Conservation (phyloP, 805 yeast species). For the Schwanniomyces yamadae region DNA sequence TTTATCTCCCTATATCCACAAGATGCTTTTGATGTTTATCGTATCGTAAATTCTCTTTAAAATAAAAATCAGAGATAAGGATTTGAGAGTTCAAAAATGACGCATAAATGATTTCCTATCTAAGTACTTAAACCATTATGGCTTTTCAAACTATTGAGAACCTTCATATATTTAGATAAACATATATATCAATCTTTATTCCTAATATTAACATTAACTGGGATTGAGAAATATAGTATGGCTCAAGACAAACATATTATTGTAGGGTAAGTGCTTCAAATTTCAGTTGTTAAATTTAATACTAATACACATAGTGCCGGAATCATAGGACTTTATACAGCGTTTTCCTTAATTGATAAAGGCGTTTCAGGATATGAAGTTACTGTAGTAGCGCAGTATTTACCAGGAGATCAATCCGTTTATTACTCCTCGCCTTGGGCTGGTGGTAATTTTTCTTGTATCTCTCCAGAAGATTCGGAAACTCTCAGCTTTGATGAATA, state of each 20-base stretch:
- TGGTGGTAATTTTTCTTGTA: conserved; percentile 40
- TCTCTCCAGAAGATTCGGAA: conserved; percentile 53
- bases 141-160: too few relatives aligned
- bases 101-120: too few relatives aligned
- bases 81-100: too few relatives aligned
- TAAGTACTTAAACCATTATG: too few relatives aligned
- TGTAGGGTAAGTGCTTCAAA: not conserved
- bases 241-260: conserved; percentile 1
- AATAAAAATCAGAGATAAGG: too few relatives aligned
- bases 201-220: too few relatives aligned
- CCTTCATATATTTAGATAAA: too few relatives aligned
- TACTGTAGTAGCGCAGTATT: conserved; percentile 58
- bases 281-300: not conserved
- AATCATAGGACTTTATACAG: conserved; percentile 7
- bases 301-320: conserved; percentile 1
- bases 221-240: not conserved
- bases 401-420: conserved; percentile 78
- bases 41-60: too few relatives aligned
- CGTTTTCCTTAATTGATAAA: conserved; percentile 5
- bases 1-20: too few relatives aligned
- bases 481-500: conserved; percentile 50
- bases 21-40: too few relatives aligned
- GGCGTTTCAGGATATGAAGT: conserved; percentile 29
- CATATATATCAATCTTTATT: too few relatives aligned
- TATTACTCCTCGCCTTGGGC: conserved; percentile 84